Percentiles rank a stretch among this genome's conserved stretches.
These are phyloP conservation scores for Hypoxylon fuscum DNA, from an alignment of 495 filamentous ascomycete genomes.

Conservation along the genomic window DNA sequence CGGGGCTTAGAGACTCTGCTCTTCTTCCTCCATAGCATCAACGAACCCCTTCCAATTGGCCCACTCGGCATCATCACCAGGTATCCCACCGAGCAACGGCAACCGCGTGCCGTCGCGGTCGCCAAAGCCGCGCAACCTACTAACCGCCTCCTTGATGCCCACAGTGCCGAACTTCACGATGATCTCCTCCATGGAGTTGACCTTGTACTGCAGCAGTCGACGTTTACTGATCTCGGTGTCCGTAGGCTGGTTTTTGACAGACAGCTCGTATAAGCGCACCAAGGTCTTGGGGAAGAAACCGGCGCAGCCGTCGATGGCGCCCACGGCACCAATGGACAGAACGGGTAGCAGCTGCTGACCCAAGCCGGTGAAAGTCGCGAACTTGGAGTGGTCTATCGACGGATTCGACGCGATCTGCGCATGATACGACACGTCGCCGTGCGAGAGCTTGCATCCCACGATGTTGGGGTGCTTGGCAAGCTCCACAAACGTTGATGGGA, in stretches of 20 bases:
- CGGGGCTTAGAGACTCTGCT: conserved; percentile 20
- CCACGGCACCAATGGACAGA: conserved; percentile 65
- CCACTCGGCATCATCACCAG: conserved; percentile 52
- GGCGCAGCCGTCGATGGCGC: conserved; percentile 71
- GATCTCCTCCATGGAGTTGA: conserved; percentile 67
- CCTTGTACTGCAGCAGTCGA: conserved; percentile 62
- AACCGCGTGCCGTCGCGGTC: conserved; percentile 63
- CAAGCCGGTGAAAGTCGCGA: conserved; percentile 70
- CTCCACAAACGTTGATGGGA: conserved; percentile 61
- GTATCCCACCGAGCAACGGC: conserved; percentile 61
- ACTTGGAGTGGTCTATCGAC: conserved; percentile 58
- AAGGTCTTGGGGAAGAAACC: conserved; percentile 69
- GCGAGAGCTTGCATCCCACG: conserved; percentile 74
- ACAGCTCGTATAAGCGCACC: conserved; percentile 61
- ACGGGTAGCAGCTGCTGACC: conserved; percentile 72
- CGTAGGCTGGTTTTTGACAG: conserved; percentile 44
- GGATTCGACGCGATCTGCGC: conserved; percentile 64
- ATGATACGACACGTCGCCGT: conserved; percentile 70
- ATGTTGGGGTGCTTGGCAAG: conserved; percentile 67
- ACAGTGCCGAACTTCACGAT: conserved; percentile 64
- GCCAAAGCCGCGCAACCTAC: conserved; percentile 62
- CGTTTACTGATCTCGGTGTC: conserved; percentile 49
- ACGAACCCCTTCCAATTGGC: conserved; percentile 35
- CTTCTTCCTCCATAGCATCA: conserved; percentile 38
- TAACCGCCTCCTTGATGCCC: conserved; percentile 70